phyloP scores from a whole-genome alignment of 352 stramenopile genomes.

The Phytopythium helicoides region DNA sequence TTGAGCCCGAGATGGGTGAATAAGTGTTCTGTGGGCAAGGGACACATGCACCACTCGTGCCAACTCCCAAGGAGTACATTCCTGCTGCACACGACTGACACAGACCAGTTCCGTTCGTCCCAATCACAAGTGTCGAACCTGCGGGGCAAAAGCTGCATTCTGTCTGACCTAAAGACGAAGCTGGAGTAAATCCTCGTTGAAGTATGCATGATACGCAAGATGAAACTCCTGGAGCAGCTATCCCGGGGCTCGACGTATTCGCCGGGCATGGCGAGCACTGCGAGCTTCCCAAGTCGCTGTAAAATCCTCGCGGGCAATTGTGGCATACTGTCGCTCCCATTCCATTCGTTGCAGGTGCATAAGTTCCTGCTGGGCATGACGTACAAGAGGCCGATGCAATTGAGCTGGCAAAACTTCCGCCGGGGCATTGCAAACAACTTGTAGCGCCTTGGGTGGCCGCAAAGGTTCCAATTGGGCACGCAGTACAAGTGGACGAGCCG shows the following conservation, averaged over 20 bases:
- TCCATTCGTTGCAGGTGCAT: slow-evolving; percentile 23
- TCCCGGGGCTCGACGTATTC: slow-evolving; percentile 39
- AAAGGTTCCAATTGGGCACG: slow-evolving; percentile 19
- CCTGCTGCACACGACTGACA: slow-evolving; percentile 42
- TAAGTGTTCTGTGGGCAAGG: slow-evolving; percentile 45
- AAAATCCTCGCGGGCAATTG: slow-evolving; percentile 56
- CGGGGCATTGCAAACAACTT: slow-evolving; percentile 33
- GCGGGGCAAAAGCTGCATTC: slow-evolving; percentile 22
- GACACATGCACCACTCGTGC: slow-evolving; percentile 33
- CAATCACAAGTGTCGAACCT: slow-evolving; percentile 21
- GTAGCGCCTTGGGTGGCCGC: slow-evolving; percentile 16
- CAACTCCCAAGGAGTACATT: slow-evolving; percentile 21
- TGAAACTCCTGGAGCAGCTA: slow-evolving; percentile 13
- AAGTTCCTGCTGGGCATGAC: slow-evolving; percentile 44
- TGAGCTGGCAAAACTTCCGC: slow-evolving; percentile 40
- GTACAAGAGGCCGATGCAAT: slow-evolving; percentile 27
- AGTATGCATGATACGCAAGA: slow-evolving; percentile 32
- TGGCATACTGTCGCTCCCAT: slow-evolving; percentile 36
- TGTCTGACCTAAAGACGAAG: slow-evolving; percentile 18
- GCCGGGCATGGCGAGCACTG: slow-evolving; percentile 41
- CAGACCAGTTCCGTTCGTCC: background rate
- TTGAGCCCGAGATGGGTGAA: slow-evolving; percentile 13
- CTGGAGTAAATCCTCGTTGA: slow-evolving; percentile 29
- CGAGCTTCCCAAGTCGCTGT: slow-evolving; percentile 33
- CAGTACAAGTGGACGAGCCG: slow-evolving; percentile 15